Base-by-base conservation (phyloP, 768 basidiomycete species). In the Pholiota molesta region DNA sequence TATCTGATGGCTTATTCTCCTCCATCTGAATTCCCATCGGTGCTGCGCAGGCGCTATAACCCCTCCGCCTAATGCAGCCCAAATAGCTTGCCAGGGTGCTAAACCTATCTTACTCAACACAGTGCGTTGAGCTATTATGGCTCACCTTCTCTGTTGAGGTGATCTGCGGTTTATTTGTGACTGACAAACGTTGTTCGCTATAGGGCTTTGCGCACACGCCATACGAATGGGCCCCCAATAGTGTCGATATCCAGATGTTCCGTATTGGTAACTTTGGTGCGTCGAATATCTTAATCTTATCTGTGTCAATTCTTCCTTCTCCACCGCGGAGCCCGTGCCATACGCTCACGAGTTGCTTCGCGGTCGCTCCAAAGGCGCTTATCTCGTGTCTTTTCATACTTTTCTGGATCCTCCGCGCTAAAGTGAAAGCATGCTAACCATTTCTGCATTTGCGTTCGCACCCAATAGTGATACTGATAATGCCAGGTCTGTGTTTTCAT, bases 91-190 rank as follows among this genome's bases (percentile, higher is more conserved):
- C 72, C 92, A 94, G 28, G 73, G 75, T 65, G 90, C 92, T 21
- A 94, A 92, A 72, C 91, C 91, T 7, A 90, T 94, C 67, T 73
- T 94, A 21, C 78, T 93, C 29, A 89, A 94, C 71, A 88, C 87
- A 37, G 87, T 88, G 67, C 26, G 83, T 77, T 19, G 17, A 10
- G 47, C 47, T 49, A 49, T 49, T 49, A 19, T 14, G 47, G 23
- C 16, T 44, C 23, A 10, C 47, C 47, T 49, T 49, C 21, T 17
- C 31, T 14, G 55, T 62, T 52, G 44, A 42, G 55, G n/a, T 52
- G 57, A 33, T 60, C 55, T 52, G 21, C 42, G 26, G 49, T 51
- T 40, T 52, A 55, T 58, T 62, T 52, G 16, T 52, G 57, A 44
- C 37, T 62, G 45, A 65, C 42, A 65, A 54, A 63, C 65, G 42